phyloP scores from a whole-genome alignment of 192 early-diverging fungal species.

The Mycoemilia scoparia region DNA sequence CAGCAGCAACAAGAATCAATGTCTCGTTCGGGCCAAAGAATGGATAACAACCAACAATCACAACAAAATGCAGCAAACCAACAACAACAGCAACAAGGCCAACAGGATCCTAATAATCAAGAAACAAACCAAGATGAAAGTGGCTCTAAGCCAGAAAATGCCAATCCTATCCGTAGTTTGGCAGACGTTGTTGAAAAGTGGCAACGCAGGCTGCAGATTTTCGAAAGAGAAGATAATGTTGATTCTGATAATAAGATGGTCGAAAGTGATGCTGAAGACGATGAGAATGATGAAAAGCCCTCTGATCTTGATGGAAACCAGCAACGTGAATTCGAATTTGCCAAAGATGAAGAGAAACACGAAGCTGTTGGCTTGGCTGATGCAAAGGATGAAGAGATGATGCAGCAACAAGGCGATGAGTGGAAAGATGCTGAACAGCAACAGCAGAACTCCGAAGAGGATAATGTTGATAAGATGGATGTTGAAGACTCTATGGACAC shows the following conservation, averaged over 20 bases:
- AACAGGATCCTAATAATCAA: conserved; percentile 21
- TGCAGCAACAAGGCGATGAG: conserved; percentile 26
- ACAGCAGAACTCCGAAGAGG: conserved; percentile 14
- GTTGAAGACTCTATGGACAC: not conserved
- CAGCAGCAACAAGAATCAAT: conserved; percentile 2
- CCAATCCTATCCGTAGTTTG: conserved; percentile 75
- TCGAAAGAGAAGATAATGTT: conserved; percentile 45
- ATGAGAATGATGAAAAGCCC: conserved; percentile 32
- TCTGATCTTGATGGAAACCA: conserved; percentile 22
- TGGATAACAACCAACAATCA: conserved; percentile 3
- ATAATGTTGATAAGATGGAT: conserved; percentile 11
- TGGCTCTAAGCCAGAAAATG: conserved; percentile 10
- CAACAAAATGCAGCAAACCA: conserved; percentile 5
- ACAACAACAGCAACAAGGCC: conserved; percentile 2
- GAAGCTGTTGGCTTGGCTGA: conserved; percentile 40
- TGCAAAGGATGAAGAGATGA: conserved; percentile 39
- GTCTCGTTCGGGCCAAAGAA: conserved; percentile 6
- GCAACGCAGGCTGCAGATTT: conserved; percentile 63
- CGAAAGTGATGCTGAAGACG: conserved; percentile 7
- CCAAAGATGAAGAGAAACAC: conserved; percentile 57
- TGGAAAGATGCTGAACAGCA: conserved; percentile 45
- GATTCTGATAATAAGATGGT: conserved; percentile 29
- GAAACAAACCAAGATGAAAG: conserved; percentile 13
- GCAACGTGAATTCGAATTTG: conserved; percentile 25
- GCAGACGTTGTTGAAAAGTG: conserved; percentile 89